Conservation (phyloP, 164 flowering plant genomes). For the Amborella trichopoda region DNA sequence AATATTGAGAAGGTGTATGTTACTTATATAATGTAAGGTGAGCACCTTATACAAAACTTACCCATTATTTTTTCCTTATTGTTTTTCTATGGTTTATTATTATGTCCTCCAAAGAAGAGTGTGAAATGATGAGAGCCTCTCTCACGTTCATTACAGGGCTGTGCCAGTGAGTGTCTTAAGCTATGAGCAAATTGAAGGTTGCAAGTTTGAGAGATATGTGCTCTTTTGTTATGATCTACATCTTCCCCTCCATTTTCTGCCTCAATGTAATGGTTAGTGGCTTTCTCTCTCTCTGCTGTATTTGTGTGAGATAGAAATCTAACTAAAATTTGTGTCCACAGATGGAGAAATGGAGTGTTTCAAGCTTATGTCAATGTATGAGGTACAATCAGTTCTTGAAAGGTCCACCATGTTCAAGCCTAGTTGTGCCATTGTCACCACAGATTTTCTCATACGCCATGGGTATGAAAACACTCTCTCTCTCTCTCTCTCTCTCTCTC, state of each 20-base stretch:
- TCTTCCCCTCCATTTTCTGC: background rate
- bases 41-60: no score
- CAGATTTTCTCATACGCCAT: background rate
- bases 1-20: no score
- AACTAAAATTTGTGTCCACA: background rate
- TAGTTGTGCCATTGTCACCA: conserved; percentile 1
- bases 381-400: background rate
- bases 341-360: conserved; percentile 3
- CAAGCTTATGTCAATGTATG: background rate
- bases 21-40: no score
- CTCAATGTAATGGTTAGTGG: background rate
- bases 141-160: no score
- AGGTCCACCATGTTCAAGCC: conserved; percentile 1
- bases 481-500: background rate
- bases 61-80: no score
- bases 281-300: background rate
- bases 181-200: conserved; percentile 1
- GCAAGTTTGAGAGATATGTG: background rate
- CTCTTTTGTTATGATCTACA: conserved; percentile 1
- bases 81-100: no score
- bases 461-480: background rate
- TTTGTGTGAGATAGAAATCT: background rate
- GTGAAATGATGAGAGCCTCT: no score
- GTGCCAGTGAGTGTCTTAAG: background rate
- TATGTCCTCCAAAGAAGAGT: no score